Base-by-base conservation (phyloP, 2,329 filamentous ascomycete genomes). In the Rosellinia necatrix region DNA sequence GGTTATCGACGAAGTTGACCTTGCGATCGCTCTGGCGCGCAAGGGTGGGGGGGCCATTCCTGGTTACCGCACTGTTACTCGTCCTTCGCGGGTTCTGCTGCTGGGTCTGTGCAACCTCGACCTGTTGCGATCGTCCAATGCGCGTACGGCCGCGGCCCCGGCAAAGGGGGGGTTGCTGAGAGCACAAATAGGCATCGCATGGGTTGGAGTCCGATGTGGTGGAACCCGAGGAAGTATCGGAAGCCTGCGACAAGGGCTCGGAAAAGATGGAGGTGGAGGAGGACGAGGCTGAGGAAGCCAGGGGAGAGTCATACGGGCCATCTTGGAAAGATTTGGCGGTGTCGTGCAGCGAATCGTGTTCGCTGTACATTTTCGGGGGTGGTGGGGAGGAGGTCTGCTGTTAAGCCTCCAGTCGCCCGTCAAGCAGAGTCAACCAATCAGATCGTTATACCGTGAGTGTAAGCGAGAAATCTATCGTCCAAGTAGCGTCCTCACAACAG, bases 1-100 rank as follows among this genome's bases (percentile, higher is more conserved):
- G 90, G 75, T 88, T 94, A 75, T 97, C 92, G 76, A 97, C 93
- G 71, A 97, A 97, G 55, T 89, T 92, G 71, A 91, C 84, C 81
- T 96, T 96, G 71, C 92, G 90, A 76, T 97, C 92, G 70, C 86
- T 85, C 78, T 97, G 92, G 68, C 92, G 88, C 62, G 92, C 81
- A 63, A 97, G 83, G 56, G 88, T 77, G 46, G 93, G 91, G 66
- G 90, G 89, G 67, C 83, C 82, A 64, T 83, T 75, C 66, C 82
- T 80, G 56, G 80, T 74, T 53, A 79, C 78, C 27, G 80, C 74
- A 59, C 83, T 82, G 61, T 76, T 78, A 55, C 76, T 80, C 47
- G 81, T 83, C 60, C 82, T 80, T 58, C 84, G 79, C 8, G 84
- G 83, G 63, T 88, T 85, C 67, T 86, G 85, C 60, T 87, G 84